Evolutionary conservation across 352 stramenopile genomes (phyloP).

Genomic region (Pythium oligandrum): DNA sequence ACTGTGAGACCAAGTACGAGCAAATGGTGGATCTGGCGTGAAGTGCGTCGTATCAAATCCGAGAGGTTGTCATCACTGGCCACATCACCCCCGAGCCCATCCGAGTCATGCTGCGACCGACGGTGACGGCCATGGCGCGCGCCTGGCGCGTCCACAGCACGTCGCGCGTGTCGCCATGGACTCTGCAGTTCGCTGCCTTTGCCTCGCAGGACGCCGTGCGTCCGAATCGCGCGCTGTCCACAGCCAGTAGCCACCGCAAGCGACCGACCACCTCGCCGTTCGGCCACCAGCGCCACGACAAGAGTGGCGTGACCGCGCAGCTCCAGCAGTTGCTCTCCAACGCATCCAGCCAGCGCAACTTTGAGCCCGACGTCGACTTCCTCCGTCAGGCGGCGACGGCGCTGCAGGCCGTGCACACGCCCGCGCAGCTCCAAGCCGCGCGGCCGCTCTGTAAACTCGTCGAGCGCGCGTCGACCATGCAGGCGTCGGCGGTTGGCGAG

Average conservation of each 20-base stretch:
- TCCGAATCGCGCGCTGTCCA: too few relatives aligned
- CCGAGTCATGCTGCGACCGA: too few relatives aligned
- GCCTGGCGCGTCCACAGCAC: too few relatives aligned
- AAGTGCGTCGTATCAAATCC: too few relatives aligned
- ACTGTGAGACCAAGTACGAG: too few relatives aligned
- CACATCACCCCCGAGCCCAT: too few relatives aligned
- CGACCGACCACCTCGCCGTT: not conserved
- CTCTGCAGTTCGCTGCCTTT: too few relatives aligned
- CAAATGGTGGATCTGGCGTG: too few relatives aligned
- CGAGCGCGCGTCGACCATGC: slow-evolving; percentile 22
- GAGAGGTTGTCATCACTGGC: too few relatives aligned
- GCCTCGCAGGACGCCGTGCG: too few relatives aligned
- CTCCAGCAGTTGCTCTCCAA: slow-evolving; percentile 37
- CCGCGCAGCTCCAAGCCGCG: slow-evolving; percentile 45
- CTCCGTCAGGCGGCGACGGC: slow-evolving; percentile 32
- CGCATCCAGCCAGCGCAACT: slow-evolving; percentile 19
- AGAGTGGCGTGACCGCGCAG: slow-evolving; percentile 18
- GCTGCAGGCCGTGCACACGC: slow-evolving; percentile 47
- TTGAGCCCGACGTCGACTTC: slow-evolving; percentile 43
- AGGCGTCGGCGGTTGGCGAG: slow-evolving; percentile 45
- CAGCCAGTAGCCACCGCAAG: not conserved
- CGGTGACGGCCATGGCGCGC: too few relatives aligned
- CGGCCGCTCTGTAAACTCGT: slow-evolving; percentile 58
- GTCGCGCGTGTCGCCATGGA: too few relatives aligned
- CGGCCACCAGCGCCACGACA: slow-evolving; percentile 1